These are phyloP conservation scores for Malassezia globosa DNA, from an alignment of 1,284 basidiomycete species.

Conservation along the genomic window DNA sequence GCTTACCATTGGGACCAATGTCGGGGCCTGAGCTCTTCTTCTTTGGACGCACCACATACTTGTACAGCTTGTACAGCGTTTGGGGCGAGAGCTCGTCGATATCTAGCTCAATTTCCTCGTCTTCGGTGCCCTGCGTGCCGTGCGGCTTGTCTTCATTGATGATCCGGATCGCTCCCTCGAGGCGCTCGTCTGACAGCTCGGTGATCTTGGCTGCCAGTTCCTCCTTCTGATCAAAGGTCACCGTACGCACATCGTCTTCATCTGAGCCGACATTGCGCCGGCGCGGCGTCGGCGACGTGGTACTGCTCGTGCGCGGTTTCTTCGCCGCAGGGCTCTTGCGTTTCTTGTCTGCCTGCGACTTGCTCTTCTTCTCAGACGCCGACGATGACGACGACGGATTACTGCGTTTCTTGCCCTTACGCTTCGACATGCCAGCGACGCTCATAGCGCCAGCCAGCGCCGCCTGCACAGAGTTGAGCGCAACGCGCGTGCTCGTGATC, in stretches of 20 bases:
- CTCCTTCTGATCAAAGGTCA: conserved; percentile 46
- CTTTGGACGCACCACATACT: conserved; percentile 43
- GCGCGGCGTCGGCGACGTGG: conserved; percentile 14
- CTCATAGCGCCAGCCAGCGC: conserved; percentile 18
- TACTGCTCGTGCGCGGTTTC: conserved; percentile 24
- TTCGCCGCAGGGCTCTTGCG: conserved; percentile 10
- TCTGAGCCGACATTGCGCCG: conserved; percentile 18
- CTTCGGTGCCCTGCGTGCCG: conserved; percentile 27
- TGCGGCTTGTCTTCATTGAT: conserved; percentile 46
- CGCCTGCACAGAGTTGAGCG: conserved; percentile 29
- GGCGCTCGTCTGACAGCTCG: conserved; percentile 42
- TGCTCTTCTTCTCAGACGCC: conserved; percentile 22
- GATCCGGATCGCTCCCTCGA: conserved; percentile 45
- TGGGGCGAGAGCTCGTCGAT: conserved; percentile 43
- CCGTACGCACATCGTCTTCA: conserved; percentile 39
- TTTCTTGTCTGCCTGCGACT: conserved; percentile 12
- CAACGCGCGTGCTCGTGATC: conserved; percentile 33
- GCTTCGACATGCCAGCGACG: conserved; percentile 11
- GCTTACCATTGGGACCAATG: conserved; percentile 18
- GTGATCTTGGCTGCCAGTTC: conserved; percentile 46
- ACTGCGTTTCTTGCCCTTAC: conserved; percentile 29
- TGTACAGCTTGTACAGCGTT: conserved; percentile 46
- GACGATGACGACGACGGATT: conserved; percentile 1
- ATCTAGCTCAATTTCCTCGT: conserved; percentile 47
- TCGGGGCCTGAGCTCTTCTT: conserved; percentile 18